phyloP scores from a whole-genome alignment of 306 rosid species.

The Acacia melanoxylon region DNA sequence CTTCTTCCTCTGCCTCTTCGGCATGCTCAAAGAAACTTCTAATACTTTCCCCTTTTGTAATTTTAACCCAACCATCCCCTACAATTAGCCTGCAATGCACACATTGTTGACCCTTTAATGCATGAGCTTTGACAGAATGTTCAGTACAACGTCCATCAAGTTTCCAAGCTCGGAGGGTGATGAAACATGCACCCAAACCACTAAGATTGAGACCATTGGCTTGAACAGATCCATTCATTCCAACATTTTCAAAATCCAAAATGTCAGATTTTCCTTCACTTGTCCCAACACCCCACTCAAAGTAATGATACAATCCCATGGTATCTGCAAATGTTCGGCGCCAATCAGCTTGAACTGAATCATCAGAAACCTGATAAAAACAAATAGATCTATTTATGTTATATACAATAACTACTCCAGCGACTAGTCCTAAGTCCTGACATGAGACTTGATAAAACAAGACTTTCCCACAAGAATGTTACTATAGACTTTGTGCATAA shows the following conservation, averaged over 20 bases:
- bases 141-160: conserved; percentile 92
- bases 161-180: conserved; percentile 94
- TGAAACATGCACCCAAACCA: conserved; percentile 79
- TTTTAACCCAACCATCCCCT: conserved; percentile 88
- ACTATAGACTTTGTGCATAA: neutral
- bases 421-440: neutral
- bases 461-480: conserved; percentile 4
- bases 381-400: conserved; percentile 22
- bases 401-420: conserved; percentile 15
- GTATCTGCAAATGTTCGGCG: conserved; percentile 78
- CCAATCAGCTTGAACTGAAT: conserved; percentile 91
- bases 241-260: conserved; percentile 90
- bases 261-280: conserved; percentile 95
- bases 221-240: conserved; percentile 78
- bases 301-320: conserved; percentile 83
- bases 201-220: conserved; percentile 79
- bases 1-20: conserved; percentile 99
- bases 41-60: conserved; percentile 89
- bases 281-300: conserved; percentile 99
- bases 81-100: conserved; percentile 92
- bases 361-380: conserved; percentile 74
- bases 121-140: conserved; percentile 93
- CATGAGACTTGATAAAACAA: conserved; percentile 25
- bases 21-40: conserved; percentile 96
- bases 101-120: conserved; percentile 87